Conservation (phyloP, 1,284 basidiomycete genomes). For the Peniophora sp. region DNA sequence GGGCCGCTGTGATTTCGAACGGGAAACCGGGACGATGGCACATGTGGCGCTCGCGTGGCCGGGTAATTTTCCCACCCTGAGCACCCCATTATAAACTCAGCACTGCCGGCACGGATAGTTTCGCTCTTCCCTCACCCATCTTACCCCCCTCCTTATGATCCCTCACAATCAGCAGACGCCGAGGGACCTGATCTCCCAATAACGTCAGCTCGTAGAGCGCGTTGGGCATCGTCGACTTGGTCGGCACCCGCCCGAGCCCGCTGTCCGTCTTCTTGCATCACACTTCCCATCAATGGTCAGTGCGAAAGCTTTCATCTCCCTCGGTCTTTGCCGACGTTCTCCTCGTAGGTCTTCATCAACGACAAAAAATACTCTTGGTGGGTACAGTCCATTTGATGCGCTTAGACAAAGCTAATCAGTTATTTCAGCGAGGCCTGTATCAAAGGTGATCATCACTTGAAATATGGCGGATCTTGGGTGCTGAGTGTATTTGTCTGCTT, state of each 20-base stretch:
- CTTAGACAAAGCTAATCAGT: too few species aligned
- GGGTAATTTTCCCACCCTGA: too few species aligned
- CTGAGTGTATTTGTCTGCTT: too few species aligned
- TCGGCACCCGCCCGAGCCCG: conserved; percentile 22
- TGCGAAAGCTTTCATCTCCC: conserved; percentile 4
- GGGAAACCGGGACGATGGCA: too few species aligned
- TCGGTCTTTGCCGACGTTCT: conserved; percentile 17
- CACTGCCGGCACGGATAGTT: not conserved
- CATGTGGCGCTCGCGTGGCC: too few species aligned
- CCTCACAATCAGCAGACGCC: not conserved
- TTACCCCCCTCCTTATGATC: not conserved
- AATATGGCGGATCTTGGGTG: too few species aligned
- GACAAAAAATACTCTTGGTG: conserved; percentile 80
- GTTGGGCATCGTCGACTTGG: not conserved
- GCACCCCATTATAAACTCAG: too few species aligned
- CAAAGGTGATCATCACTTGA: too few species aligned
- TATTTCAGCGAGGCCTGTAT: conserved; percentile 66
- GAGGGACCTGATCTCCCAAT: not conserved
- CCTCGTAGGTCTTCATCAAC: conserved; percentile 62
- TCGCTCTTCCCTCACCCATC: not conserved
- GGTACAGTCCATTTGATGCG: conserved; percentile 12
- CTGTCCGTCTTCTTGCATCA: not conserved
- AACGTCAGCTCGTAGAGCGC: not conserved
- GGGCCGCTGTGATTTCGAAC: too few species aligned
- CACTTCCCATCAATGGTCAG: not conserved